Base-by-base conservation (phyloP, 352 stramenopile genomes). In the Blastocystis sp. region DNA sequence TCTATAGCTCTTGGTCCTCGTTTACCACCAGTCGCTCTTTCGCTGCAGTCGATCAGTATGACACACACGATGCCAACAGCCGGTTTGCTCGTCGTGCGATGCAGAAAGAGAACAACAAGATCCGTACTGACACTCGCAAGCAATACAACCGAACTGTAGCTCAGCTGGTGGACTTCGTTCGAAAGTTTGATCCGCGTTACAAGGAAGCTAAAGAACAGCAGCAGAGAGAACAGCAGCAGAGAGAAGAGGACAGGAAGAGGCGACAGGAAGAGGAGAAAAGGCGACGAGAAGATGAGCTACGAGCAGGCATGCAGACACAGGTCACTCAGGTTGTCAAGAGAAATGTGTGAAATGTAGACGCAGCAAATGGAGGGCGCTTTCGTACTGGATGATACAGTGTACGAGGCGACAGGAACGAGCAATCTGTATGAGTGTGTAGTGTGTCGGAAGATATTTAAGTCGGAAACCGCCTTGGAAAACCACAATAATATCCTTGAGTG, bases 391-490 rank as follows among this genome's bases (percentile, higher is more conserved):
- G 79, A 90, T 45, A 53, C 59, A 24, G 54, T 53, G 66, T 47
- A 91, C 53, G 63, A 79, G 90, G 63, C 30, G 62, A 90, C 64
- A 41, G 55, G 55, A 92, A 64, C 69, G 20, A 37, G 30, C 26
- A 79, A 94, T 66, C 87, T 93, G 39, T 95, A 91, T 90, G 91
- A 91, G 76, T 96, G 94, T 66, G 93, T 94, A 76, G 92, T 91
- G 88, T 96, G 94, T 90, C 91, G 91, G 63, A 96, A 96, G 90
- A 92, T 93, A 55, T 96, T 96, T 90, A 96, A 96, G 81, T 94
- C 92, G 34, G 92, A 93, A 79, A 93, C 92, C 43, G 93, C 96
- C 90, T 92, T 95, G 87, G 82, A 93, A 65, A 96, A 95, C 92
- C 93, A 96, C 89, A 91, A 94, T 56, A 92, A 93, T 63, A 94